Conservation (phyloP, 139 green algal species). For the Tetraselmis striata region DNA sequence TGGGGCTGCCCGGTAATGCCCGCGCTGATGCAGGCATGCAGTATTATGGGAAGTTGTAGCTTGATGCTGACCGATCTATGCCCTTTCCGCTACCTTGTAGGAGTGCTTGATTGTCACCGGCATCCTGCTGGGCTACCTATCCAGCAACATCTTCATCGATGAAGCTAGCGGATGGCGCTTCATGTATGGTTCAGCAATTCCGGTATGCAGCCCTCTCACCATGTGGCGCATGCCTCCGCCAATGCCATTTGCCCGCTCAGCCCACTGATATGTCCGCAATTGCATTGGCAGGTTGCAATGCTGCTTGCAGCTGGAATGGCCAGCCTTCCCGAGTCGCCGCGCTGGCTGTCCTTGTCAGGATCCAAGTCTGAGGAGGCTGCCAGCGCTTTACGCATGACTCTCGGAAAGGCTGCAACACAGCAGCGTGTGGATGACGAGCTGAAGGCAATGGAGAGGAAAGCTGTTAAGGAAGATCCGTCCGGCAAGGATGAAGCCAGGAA, state of each 20-base stretch:
- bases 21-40: too few relatives aligned
- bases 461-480: neutral
- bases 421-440: conserved; percentile 27
- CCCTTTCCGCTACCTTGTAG: conserved; percentile 39
- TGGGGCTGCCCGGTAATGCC: too few relatives aligned
- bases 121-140: conserved; percentile 79
- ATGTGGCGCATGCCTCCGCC: too few relatives aligned
- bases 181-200: conserved; percentile 52
- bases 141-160: conserved; percentile 37
- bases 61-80: neutral
- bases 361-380: conserved; percentile 14
- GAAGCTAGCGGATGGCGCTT: conserved; percentile 70
- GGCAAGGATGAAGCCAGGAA: too few relatives aligned
- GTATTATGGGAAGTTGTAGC: too few relatives aligned
- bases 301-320: conserved; percentile 54
- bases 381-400: conserved; percentile 27
- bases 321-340: conserved; percentile 74
- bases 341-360: conserved; percentile 73
- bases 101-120: conserved; percentile 79
- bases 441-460: conserved; percentile 16
- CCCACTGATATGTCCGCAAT: too few relatives aligned
- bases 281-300: conserved; percentile 43
- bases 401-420: conserved; percentile 29
- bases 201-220: too few relatives aligned
- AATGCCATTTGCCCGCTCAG: too few relatives aligned